Conservation (phyloP, 2,329 filamentous ascomycete species). For the Neopestalotiopsis clavispora region DNA sequence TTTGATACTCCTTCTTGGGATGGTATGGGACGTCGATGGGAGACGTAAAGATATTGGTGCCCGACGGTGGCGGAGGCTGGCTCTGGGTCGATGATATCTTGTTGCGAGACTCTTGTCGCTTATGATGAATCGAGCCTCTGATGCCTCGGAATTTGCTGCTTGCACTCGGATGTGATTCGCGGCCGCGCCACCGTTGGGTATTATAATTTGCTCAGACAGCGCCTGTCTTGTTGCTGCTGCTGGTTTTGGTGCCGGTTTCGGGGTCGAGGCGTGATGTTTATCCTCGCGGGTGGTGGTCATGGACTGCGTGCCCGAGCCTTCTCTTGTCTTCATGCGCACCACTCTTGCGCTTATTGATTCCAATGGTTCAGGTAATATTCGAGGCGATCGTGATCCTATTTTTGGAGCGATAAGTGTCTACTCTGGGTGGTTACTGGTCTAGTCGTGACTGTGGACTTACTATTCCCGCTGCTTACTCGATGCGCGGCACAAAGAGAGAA, state of each 20-base stretch:
- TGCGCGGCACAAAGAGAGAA: too few relatives aligned
- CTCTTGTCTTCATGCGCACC: background rate
- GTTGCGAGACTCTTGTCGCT: background rate
- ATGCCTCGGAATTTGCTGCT: conserved; percentile 8
- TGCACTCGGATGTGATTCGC: background rate
- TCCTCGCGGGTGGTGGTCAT: background rate
- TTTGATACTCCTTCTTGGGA: background rate
- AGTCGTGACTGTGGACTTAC: too few relatives aligned
- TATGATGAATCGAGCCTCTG: background rate
- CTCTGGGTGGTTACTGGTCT: too few relatives aligned
- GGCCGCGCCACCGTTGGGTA: background rate
- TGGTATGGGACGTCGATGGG: background rate
- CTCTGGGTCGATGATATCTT: background rate
- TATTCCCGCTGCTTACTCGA: too few relatives aligned
- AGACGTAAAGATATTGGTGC: background rate
- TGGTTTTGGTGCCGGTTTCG: background rate
- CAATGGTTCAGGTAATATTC: too few relatives aligned
- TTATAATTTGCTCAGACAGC: background rate
- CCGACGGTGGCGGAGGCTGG: background rate
- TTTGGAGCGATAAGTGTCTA: too few relatives aligned
- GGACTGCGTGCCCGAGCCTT: background rate
- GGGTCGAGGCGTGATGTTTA: background rate
- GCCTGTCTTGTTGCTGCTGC: background rate
- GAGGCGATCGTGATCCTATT: too few relatives aligned
- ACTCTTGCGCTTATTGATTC: background rate